These are phyloP conservation scores for Ammopiptanthus mongolicus DNA, from an alignment of 306 rosid genomes.

Conservation along the genomic window DNA sequence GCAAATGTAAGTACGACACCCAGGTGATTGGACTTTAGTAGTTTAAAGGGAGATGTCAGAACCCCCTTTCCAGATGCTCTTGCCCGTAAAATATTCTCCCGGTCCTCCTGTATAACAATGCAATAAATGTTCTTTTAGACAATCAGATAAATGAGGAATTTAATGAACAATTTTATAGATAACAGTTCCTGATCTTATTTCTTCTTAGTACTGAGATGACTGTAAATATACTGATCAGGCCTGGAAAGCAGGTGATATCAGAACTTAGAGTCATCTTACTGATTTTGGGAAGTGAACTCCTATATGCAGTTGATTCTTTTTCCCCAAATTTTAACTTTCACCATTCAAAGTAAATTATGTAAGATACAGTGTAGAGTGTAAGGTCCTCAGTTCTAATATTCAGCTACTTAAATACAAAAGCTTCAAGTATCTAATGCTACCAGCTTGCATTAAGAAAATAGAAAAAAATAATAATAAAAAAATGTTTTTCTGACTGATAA, in stretches of 20 bases:
- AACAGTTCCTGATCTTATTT: background rate
- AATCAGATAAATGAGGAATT: constrained; percentile 15
- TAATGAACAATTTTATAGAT: background rate
- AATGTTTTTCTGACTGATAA: background rate
- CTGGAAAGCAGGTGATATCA: background rate
- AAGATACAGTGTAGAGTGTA: background rate
- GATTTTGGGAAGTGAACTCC: background rate
- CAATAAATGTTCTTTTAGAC: constrained; percentile 2
- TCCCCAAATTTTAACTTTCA: constrained; percentile 8
- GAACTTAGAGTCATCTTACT: background rate
- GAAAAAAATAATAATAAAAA: background rate
- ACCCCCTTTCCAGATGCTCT: constrained; percentile 91
- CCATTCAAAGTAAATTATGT: background rate
- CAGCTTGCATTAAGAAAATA: background rate
- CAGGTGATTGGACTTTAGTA: constrained; percentile 80
- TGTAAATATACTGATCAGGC: background rate
- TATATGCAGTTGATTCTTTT: background rate
- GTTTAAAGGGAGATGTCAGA: constrained; percentile 91
- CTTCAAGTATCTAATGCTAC: background rate
- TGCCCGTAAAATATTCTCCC: constrained; percentile 91
- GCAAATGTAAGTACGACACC: constrained; percentile 97
- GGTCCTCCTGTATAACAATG: constrained; percentile 64
- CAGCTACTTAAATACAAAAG: background rate
- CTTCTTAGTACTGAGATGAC: background rate
- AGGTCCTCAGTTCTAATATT: background rate